phyloP scores from a whole-genome alignment of 768 basidiomycete genomes.

The Suillus alpinus region DNA sequence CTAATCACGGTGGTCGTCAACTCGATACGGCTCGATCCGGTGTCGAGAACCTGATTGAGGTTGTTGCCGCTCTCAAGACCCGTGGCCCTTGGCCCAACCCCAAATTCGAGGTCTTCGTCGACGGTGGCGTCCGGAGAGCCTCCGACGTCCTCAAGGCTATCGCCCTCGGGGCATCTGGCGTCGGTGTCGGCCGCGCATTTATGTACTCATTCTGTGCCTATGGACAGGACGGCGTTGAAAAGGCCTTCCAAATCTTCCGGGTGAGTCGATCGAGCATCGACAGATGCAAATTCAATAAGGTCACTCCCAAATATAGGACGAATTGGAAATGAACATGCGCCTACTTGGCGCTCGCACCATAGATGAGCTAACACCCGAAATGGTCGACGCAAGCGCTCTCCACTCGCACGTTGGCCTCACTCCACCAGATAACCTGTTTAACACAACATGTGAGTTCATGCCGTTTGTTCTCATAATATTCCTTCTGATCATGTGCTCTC shows the following conservation, averaged over 20 bases:
- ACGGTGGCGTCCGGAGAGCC: slow-evolving; percentile 92
- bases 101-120: slow-evolving; percentile 82
- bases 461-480: background rate
- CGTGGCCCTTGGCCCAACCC: slow-evolving; percentile 77
- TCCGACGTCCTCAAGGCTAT: slow-evolving; percentile 88
- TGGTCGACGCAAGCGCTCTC: slow-evolving; percentile 85
- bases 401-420: slow-evolving; percentile 62
- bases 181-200: slow-evolving; percentile 85
- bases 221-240: slow-evolving; percentile 83
- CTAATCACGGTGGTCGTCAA: slow-evolving; percentile 82
- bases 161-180: slow-evolving; percentile 87
- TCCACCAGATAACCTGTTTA: slow-evolving; percentile 73
- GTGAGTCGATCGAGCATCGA: slow-evolving; percentile 35
- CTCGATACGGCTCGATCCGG: slow-evolving; percentile 84
- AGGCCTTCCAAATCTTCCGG: slow-evolving; percentile 73
- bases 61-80: slow-evolving; percentile 67
- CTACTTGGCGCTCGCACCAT: slow-evolving; percentile 82
- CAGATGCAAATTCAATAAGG: background rate
- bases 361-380: slow-evolving; percentile 75
- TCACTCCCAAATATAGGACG: slow-evolving; percentile 55
- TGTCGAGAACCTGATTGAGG: slow-evolving; percentile 86
- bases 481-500: slow-evolving; percentile 1
- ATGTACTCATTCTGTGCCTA: slow-evolving; percentile 88
- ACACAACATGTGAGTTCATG: slow-evolving; percentile 69
- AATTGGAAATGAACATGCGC: slow-evolving; percentile 98